Evolutionary conservation across 1,284 basidiomycete genomes (phyloP).

Genomic region (Puccinia sorghi): DNA sequence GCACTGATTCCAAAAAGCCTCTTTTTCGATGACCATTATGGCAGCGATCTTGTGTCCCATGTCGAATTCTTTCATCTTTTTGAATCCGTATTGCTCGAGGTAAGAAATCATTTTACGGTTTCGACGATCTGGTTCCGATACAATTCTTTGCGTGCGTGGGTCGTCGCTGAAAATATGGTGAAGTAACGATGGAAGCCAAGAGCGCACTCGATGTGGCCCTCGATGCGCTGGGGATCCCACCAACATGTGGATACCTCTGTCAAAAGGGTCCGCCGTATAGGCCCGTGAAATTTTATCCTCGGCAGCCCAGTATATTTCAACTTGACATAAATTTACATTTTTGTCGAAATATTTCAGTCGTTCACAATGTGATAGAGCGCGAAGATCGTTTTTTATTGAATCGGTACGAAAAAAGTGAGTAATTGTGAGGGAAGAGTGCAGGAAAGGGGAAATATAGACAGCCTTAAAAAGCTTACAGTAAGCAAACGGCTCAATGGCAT

Average conservation of each 20-base stretch:
- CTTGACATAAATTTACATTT: neutral
- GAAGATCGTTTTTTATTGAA: neutral
- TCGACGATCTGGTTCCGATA: conserved; percentile 62
- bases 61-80: conserved; percentile 52
- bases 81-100: conserved; percentile 54
- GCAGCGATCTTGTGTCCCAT: conserved; percentile 55
- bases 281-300: conserved; percentile 30
- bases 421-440: neutral
- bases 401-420: neutral
- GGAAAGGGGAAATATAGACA: neutral
- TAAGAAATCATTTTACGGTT: conserved; percentile 54
- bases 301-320: conserved; percentile 46
- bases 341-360: neutral
- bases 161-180: conserved; percentile 64
- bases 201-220: conserved; percentile 59
- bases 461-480: conserved; percentile 30
- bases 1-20: conserved; percentile 52
- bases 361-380: neutral
- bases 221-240: conserved; percentile 53
- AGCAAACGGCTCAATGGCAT: conserved; percentile 36
- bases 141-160: conserved; percentile 61
- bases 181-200: conserved; percentile 62
- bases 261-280: conserved; percentile 21
- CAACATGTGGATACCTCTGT: conserved; percentile 53
- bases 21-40: conserved; percentile 54